Evolutionary conservation across 2,329 filamentous ascomycete genomes (phyloP).

Genomic region (Aspergillus pseudoviridinutans): DNA sequence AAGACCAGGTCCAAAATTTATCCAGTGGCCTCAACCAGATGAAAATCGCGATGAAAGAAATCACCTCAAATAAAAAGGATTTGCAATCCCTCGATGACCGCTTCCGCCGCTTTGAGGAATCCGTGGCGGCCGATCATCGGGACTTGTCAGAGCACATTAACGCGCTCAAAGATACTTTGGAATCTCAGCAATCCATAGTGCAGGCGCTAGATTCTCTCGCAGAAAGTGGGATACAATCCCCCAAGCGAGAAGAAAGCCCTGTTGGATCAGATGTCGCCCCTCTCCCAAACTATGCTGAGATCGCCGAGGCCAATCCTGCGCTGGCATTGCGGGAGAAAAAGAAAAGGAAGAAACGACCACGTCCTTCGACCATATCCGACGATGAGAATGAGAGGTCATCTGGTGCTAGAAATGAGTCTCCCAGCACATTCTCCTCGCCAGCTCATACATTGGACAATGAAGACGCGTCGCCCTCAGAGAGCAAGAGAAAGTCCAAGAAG

Average conservation of each 20-base stretch:
- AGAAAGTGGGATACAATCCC: not conserved
- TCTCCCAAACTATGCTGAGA: not conserved
- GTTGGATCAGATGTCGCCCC: not conserved
- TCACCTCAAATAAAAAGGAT: not conserved
- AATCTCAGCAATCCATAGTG: not conserved
- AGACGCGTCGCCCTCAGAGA: not conserved
- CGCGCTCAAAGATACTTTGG: conserved; percentile 1
- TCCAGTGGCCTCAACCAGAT: conserved; percentile 3
- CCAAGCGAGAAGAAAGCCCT: not conserved
- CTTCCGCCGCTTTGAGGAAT: conserved; percentile 3
- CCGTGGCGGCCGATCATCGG: not conserved
- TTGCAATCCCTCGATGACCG: conserved; percentile 7
- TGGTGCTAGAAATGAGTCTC: conserved; percentile 2
- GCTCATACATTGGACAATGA: not conserved
- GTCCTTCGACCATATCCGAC: conserved; percentile 1
- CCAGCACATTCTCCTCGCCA: not conserved
- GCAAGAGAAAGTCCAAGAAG: conserved; percentile 15
- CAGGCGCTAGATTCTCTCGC: not conserved
- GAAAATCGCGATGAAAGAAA: conserved; percentile 1
- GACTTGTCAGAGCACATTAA: conserved; percentile 3
- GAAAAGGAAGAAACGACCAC: conserved; percentile 12
- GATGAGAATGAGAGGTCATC: conserved; percentile 7
- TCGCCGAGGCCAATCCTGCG: conserved; percentile 5
- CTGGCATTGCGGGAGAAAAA: conserved; percentile 8
- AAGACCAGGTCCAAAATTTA: conserved; percentile 10